A percentile compares a stretch with the other conserved stretches of the same genome.
Conservation (phyloP, 345 rosid species). For the Hibiscus syriacus region DNA sequence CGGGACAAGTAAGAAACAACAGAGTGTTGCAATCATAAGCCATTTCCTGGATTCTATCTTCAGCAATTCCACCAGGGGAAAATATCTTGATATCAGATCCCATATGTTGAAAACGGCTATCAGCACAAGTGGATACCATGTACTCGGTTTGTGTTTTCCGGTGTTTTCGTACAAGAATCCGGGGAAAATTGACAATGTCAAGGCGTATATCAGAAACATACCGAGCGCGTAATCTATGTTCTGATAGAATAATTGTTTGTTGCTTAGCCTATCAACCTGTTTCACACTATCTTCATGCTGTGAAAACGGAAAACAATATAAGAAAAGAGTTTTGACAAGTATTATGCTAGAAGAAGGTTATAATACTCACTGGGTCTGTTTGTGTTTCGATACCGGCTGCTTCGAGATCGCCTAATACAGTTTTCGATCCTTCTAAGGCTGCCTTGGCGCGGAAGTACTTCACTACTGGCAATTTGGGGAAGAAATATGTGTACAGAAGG, state of each 20-base stretch:
- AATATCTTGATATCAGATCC: conserved; percentile 62
- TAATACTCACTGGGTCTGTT: conserved; percentile 8
- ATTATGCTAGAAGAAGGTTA: not conserved
- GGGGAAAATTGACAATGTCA: conserved; percentile 72
- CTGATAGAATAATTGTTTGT: conserved; percentile 39
- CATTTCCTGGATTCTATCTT: conserved; percentile 66
- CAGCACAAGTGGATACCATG: conserved; percentile 66
- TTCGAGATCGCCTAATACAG: conserved; percentile 69
- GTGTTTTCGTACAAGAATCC: conserved; percentile 81
- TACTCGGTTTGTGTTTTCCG: conserved; percentile 48
- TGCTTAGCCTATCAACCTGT: conserved; percentile 36
- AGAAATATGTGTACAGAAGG: conserved; percentile 49
- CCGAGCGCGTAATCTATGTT: conserved; percentile 64
- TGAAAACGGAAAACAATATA: not conserved
- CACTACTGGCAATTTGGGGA: conserved; percentile 70
- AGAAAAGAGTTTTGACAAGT: not conserved
- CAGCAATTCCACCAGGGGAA: conserved; percentile 43
- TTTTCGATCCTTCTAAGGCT: conserved; percentile 73
- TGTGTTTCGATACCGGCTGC: conserved; percentile 62
- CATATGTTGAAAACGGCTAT: conserved; percentile 50
- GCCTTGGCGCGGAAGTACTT: conserved; percentile 78
- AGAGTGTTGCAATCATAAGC: conserved; percentile 38
- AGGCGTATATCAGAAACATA: conserved; percentile 49
- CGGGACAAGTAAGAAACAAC: conserved; percentile 59
- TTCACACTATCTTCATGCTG: conserved; percentile 28